phyloP scores from a whole-genome alignment of 108 stramenopile genomes.

The Nitzschia putrida region DNA sequence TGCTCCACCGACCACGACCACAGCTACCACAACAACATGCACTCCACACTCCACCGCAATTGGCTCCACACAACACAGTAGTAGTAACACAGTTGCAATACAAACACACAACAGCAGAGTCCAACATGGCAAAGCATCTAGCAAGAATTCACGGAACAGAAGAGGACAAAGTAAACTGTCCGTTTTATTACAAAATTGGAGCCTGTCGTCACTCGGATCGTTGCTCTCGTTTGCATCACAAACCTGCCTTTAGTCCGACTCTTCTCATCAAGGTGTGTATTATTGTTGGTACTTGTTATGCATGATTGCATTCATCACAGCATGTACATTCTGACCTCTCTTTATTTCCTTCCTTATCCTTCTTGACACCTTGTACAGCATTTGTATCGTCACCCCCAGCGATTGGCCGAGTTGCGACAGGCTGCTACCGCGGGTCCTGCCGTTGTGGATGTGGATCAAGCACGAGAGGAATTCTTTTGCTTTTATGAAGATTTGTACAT shows the following conservation, averaged over 20 bases:
- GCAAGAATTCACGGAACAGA: slow-evolving; percentile 99
- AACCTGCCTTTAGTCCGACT: slow-evolving; percentile 93
- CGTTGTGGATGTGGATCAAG: slow-evolving; percentile 67
- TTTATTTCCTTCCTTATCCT: not conserved
- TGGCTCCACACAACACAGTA: no score
- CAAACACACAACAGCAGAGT: not conserved
- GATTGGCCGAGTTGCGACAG: slow-evolving; percentile 61
- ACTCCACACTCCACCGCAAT: no score
- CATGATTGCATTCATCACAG: no score
- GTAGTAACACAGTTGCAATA: no score
- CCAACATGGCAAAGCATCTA: slow-evolving; percentile 87
- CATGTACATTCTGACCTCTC: not conserved
- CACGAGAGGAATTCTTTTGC: slow-evolving; percentile 81
- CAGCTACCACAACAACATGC: no score
- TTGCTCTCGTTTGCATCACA: slow-evolving; percentile 93
- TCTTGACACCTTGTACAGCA: slow-evolving; percentile 38
- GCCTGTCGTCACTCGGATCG: slow-evolving; percentile 96
- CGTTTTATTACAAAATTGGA: slow-evolving; percentile 99
- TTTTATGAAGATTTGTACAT: slow-evolving; percentile 79
- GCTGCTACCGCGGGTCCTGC: slow-evolving; percentile 38
- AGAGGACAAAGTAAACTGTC: slow-evolving; percentile 99
- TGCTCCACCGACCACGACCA: no score
- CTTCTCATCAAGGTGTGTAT: slow-evolving; percentile 75
- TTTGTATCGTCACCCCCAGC: slow-evolving; percentile 88
- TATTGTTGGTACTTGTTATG: not conserved